Evolutionary conservation across 192 early-diverging fungal genomes (phyloP), one percentile per base, ranked within the genome.

Genomic region (Hyaloraphidium curvatum): DNA sequence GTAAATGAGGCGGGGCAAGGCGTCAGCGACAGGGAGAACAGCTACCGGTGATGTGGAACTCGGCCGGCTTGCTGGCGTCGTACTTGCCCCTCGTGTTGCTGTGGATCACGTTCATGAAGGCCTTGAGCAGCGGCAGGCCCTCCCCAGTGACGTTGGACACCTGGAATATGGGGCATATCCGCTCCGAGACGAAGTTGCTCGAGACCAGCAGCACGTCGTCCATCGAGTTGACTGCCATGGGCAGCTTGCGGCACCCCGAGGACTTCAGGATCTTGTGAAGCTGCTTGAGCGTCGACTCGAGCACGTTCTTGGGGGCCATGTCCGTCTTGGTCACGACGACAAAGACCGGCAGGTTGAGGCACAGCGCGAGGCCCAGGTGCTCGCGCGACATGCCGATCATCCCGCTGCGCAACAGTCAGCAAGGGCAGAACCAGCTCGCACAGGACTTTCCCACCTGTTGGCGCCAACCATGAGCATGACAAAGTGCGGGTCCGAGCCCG

Each of bases 101-200:
- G 1, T 81, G 82, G 39, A 94, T 61, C 1, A 91, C 65, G 53
- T 94, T 94, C 43, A 94, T 67, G 64, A 90, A 94, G 25, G 77
- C 74, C 54, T 77, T 77, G 52, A 94, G 69, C 14, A 62, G 55
- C 75, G 81, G 59, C 53, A 87, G 61, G 2, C 81, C 81, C 41
- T 81, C 78, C 9, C 88, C 91, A 17, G 81, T 85, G 19, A 94
- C 81, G 56, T 90, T 94, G 57, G 82, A 86, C 19, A 94, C 77
- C 63, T 89, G 86, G 66, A 94, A 94, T n/a, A 94, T 80, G 3
- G 91, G 91, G 52, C 91, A 94, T 30, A 94, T 71, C 28, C 90
- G 76, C 59, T 87, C 87, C 56, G 74, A 82, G 31, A 87, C 80
- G 70, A 86, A 94, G 55, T 80, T 75, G 28, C 79, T 71, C 1